Base-by-base conservation (phyloP, 176 grass and related monocot species). In the Dactylis glomerata region DNA sequence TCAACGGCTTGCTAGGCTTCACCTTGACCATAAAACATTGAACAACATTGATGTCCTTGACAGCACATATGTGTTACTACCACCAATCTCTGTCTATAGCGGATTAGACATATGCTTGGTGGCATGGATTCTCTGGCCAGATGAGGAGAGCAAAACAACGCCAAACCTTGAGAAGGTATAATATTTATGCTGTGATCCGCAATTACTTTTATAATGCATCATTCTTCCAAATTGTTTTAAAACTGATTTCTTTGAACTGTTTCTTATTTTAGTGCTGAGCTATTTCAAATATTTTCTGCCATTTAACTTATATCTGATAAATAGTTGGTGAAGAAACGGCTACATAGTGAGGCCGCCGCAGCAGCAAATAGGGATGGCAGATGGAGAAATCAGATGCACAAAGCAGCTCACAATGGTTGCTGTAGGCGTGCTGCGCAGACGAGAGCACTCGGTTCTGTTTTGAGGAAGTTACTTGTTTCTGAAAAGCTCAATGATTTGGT, bases 321-420 rank as follows among this genome's bases (percentile, higher is more conserved):
- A 62, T 79, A 95, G 95, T 82, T 95, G 77, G 92, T 93, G 23
- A 98, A 98, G 85, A 95, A 85, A 84, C 76, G 95, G 46, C 80
- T 98, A 84, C 90, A 81, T 30, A 89, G 76, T 87, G 88, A 93
- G 55, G 89, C 83, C 66, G 76, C 80, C 22, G 91, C 92, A 75
- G 87, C 87, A 75, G 92, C 92, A 57, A 92, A 85, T 88, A 89
- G 95, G 57, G 95, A 98, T 85, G 95, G 95, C 68, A 88, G 95
- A 80, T 98, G 95, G 95, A 91, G 82, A 89, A 98, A 93, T 88
- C 95, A 95, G 72, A 98, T 95, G 92, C 89, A 91, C 77, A 95
- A 95, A 84, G 91, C 91, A 67, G 95, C 95, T 80, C 92, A 98
- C 54, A 93, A 95, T 93, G 95, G 95, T 56, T 98, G 95, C 79